phyloP scores from a whole-genome alignment of 768 basidiomycete species.

The Gloeophyllum trabeum region DNA sequence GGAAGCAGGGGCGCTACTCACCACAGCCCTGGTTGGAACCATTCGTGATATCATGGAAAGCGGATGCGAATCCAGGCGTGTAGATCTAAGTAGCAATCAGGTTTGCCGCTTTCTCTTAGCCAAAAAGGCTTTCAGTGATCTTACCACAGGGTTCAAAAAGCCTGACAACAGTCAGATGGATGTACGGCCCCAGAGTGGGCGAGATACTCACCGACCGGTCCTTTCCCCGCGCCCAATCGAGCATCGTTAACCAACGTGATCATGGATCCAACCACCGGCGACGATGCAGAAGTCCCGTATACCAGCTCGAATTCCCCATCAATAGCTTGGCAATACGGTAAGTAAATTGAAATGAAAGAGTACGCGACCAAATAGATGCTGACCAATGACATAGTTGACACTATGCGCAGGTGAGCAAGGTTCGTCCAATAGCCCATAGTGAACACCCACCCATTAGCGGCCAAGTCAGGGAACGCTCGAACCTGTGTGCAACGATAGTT shows the following conservation, averaged over 20 bases:
- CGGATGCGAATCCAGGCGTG: slow-evolving; percentile 7
- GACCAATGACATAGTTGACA: slow-evolving; percentile 19
- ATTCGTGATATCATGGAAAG: slow-evolving; percentile 16
- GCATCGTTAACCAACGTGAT: slow-evolving; percentile 26
- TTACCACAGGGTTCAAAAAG: slow-evolving; percentile 55
- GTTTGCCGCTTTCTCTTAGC: not conserved
- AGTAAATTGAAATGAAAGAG: not conserved
- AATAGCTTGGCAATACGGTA: slow-evolving; percentile 9
- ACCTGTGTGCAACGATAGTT: slow-evolving; percentile 4
- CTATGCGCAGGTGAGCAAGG: slow-evolving; percentile 6
- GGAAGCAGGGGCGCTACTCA: too few species aligned
- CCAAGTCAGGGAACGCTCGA: slow-evolving; percentile 20
- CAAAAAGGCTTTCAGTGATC: not conserved
- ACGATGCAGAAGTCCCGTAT: slow-evolving; percentile 25
- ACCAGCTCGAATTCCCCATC: slow-evolving; percentile 19
- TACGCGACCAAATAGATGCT: not conserved
- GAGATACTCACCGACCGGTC: slow-evolving; percentile 14
- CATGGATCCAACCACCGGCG: slow-evolving; percentile 22
- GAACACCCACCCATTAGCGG: slow-evolving; percentile 19
- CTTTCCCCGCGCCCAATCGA: slow-evolving; percentile 21
- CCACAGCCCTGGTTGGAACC: slow-evolving; percentile 13
- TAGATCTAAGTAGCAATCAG: slow-evolving; percentile 9
- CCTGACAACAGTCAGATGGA: slow-evolving; percentile 3
- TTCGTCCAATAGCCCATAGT: not conserved
- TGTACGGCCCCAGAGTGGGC: not conserved